phyloP scores from a whole-genome alignment of 768 basidiomycete genomes.

The Chalciporus sphaerocephalus region DNA sequence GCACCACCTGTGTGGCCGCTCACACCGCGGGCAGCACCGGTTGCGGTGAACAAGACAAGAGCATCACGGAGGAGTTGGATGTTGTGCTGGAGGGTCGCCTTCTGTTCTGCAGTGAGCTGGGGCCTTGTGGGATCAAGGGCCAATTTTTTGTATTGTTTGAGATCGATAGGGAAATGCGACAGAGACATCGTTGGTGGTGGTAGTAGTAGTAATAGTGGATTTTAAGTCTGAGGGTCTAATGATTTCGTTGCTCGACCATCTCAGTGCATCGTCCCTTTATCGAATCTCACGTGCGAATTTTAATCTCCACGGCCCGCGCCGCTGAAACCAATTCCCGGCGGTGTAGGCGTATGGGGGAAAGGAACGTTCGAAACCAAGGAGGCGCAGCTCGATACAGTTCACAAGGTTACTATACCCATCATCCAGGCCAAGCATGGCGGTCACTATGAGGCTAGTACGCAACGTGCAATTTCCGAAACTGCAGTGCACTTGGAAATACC shows the following conservation, averaged over 20 bases:
- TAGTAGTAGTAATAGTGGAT: not conserved
- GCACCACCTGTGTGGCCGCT: slow-evolving; percentile 81
- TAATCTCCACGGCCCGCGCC: not conserved
- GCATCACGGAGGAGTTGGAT: slow-evolving; percentile 81
- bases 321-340: slow-evolving; percentile 2
- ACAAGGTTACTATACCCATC: slow-evolving; percentile 6
- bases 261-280: slow-evolving; percentile 23
- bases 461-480: slow-evolving; percentile 7
- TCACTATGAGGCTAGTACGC: not conserved
- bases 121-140: slow-evolving; percentile 67
- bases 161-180: slow-evolving; percentile 69
- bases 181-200: slow-evolving; percentile 34
- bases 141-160: slow-evolving; percentile 70
- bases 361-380: slow-evolving; percentile 18
- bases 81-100: slow-evolving; percentile 54
- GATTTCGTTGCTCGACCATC: slow-evolving; percentile 3
- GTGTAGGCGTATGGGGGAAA: not conserved
- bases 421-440: not conserved
- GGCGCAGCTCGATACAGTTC: not conserved
- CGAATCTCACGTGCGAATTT: slow-evolving; percentile 26
- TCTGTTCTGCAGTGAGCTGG: slow-evolving; percentile 60
- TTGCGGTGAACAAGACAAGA: slow-evolving; percentile 82
- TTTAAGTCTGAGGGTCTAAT: not conserved
- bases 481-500: slow-evolving; percentile 9
- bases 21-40: slow-evolving; percentile 80